These are phyloP conservation scores for Citrullus mucosospermus DNA, from an alignment of 306 rosid genomes.

Conservation along the genomic window DNA sequence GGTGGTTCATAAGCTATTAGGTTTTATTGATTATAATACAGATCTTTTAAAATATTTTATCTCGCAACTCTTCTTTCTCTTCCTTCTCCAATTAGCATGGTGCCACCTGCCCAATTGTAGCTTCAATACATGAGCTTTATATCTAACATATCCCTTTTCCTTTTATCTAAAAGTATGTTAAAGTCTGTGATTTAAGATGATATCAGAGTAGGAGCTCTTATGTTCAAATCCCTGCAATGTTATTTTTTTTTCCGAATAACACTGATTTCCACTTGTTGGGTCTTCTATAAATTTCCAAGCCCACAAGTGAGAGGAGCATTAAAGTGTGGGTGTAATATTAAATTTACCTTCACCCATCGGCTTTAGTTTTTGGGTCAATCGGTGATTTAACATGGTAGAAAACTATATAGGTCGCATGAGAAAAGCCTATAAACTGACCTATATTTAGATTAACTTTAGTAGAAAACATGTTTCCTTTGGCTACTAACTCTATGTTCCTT, in stretches of 20 bases:
- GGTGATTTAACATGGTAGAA: neutral
- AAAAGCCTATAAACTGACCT: neutral
- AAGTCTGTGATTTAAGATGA: too few relatives aligned
- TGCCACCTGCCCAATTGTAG: neutral
- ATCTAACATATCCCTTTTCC: too few relatives aligned
- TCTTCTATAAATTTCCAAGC: too few relatives aligned
- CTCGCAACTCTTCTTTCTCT: neutral
- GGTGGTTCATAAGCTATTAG: neutral
- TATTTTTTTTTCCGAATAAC: too few relatives aligned
- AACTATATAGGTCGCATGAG: neutral
- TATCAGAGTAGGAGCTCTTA: too few relatives aligned
- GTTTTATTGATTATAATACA: neutral
- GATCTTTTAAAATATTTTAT: neutral
- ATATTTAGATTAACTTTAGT: neutral
- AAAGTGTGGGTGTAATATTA: too few relatives aligned
- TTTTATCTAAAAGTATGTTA: neutral
- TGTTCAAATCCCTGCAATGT: too few relatives aligned
- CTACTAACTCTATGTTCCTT: constrained; percentile 25
- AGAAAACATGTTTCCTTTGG: neutral
- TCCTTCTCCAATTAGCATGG: neutral
- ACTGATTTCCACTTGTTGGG: too few relatives aligned
- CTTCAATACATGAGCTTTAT: neutral
- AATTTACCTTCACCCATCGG: too few relatives aligned
- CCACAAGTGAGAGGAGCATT: too few relatives aligned
- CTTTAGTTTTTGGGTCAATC: too few relatives aligned